phyloP scores from a whole-genome alignment of 2,329 filamentous ascomycete genomes.

The Aquanectria penicillioides region DNA sequence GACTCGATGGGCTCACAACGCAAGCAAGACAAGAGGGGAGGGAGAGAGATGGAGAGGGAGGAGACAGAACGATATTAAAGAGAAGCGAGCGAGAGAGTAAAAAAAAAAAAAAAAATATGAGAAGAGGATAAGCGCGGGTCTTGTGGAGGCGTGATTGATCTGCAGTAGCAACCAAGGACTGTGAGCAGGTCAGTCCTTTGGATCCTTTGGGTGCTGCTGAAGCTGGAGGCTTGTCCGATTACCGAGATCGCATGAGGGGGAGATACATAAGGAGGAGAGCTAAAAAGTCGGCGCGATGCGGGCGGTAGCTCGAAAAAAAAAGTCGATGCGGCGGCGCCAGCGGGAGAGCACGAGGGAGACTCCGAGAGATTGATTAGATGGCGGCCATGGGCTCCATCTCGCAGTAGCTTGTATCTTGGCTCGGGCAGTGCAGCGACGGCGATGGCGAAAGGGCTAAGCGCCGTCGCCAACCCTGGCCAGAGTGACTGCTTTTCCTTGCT shows the following conservation, averaged over 20 bases:
- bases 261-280: background rate
- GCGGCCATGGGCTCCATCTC: background rate
- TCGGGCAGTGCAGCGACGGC: no score
- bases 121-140: background rate
- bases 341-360: slow-evolving; percentile 1
- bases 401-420: slow-evolving; percentile 14
- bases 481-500: background rate
- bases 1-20: no score
- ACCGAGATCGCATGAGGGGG: slow-evolving; percentile 12
- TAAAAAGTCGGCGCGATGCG: background rate
- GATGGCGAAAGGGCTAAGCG: background rate
- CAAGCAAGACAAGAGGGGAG: no score
- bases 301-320: background rate
- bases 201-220: no score
- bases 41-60: no score
- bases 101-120: background rate
- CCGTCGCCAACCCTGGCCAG: slow-evolving; percentile 5
- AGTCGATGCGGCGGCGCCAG: background rate
- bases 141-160: slow-evolving; percentile 11
- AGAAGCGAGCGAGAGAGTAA: background rate
- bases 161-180: no score
- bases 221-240: slow-evolving; percentile 11
- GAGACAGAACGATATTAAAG: no score
- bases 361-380: slow-evolving; percentile 18
- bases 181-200: no score